Evolutionary conservation across 345 rosid genomes (phyloP).

Genomic region (Rhodamnia argentea): DNA sequence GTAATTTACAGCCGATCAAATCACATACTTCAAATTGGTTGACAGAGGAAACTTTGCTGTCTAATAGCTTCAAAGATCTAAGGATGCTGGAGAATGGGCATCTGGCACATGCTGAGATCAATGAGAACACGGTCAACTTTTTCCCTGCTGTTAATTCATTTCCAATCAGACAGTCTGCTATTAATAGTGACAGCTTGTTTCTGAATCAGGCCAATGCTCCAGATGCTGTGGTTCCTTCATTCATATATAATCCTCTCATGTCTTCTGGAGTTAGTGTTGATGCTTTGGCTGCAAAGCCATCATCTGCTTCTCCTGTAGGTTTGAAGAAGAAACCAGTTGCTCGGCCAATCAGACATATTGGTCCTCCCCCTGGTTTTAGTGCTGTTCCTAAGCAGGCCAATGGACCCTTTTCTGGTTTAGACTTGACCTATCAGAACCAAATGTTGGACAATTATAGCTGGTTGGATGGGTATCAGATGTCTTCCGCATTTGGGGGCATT

Average conservation of each 20-base stretch:
- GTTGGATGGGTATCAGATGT: slow-evolving; percentile 87
- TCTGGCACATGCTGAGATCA: slow-evolving; percentile 33
- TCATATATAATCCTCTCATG: slow-evolving; percentile 27
- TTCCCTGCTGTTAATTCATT: slow-evolving; percentile 22
- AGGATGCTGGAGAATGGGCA: slow-evolving; percentile 53
- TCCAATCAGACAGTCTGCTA: slow-evolving; percentile 8
- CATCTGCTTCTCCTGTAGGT: slow-evolving; percentile 24
- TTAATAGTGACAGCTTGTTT: neutral
- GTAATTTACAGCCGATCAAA: slow-evolving; percentile 13
- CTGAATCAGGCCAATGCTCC: slow-evolving; percentile 24
- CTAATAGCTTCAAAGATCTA: slow-evolving; percentile 46
- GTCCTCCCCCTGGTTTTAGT: slow-evolving; percentile 95
- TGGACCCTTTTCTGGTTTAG: slow-evolving; percentile 26
- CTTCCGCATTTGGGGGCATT: slow-evolving; percentile 30
- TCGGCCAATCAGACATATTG: slow-evolving; percentile 67
- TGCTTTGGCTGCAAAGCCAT: slow-evolving; percentile 22
- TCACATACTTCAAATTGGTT: slow-evolving; percentile 43
- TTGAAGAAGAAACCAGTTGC: slow-evolving; percentile 60
- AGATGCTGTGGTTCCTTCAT: slow-evolving; percentile 38
- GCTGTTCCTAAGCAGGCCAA: slow-evolving; percentile 44
- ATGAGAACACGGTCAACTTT: slow-evolving; percentile 13
- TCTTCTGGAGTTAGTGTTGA: slow-evolving; percentile 38
- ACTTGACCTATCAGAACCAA: neutral
- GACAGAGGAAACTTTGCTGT: slow-evolving; percentile 40
- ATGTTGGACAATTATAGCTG: slow-evolving; percentile 82